A percentile compares a stretch with the other conserved stretches of the same genome.
Conservation (phyloP, 2,329 filamentous ascomycete species). For the Cadophora luteo-olivacea region DNA sequence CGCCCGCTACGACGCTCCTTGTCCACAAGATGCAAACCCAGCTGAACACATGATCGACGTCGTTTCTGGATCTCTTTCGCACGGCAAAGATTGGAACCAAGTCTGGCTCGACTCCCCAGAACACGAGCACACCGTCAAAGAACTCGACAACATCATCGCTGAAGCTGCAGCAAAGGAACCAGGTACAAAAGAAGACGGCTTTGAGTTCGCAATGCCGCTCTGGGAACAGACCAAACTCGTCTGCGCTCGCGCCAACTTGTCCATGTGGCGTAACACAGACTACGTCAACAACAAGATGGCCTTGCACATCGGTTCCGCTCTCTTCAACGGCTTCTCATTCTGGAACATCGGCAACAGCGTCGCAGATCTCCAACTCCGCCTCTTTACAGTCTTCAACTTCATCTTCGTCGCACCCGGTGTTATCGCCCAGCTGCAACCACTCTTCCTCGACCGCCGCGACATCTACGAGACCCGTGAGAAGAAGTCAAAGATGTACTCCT, state of each 20-base stretch:
- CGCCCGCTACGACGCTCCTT: conserved; percentile 53
- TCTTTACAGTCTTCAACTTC: conserved; percentile 69
- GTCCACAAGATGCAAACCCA: conserved; percentile 50
- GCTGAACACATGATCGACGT: conserved; percentile 55
- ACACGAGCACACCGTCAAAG: conserved; percentile 56
- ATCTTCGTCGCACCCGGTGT: conserved; percentile 66
- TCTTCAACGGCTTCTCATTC: conserved; percentile 68
- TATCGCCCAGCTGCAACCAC: conserved; percentile 63
- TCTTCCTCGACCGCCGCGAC: conserved; percentile 62
- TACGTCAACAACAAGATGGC: conserved; percentile 55
- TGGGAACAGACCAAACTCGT: conserved; percentile 56
- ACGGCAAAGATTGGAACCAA: conserved; percentile 69
- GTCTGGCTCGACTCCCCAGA: conserved; percentile 69
- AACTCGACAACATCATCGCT: conserved; percentile 64
- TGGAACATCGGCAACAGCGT: conserved; percentile 62
- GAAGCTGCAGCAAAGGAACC: conserved; percentile 49
- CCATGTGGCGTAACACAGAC: conserved; percentile 70
- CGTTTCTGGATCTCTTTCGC: conserved; percentile 54
- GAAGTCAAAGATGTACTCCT: conserved; percentile 66
- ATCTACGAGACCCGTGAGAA: conserved; percentile 66
- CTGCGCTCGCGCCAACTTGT: conserved; percentile 45
- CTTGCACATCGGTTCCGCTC: conserved; percentile 59
- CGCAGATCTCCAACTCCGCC: conserved; percentile 57
- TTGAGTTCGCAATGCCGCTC: conserved; percentile 59
- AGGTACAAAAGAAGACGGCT: conserved; percentile 49